Base-by-base conservation (phyloP, 23 red algal species). In the Gracilaria caudata region DNA sequence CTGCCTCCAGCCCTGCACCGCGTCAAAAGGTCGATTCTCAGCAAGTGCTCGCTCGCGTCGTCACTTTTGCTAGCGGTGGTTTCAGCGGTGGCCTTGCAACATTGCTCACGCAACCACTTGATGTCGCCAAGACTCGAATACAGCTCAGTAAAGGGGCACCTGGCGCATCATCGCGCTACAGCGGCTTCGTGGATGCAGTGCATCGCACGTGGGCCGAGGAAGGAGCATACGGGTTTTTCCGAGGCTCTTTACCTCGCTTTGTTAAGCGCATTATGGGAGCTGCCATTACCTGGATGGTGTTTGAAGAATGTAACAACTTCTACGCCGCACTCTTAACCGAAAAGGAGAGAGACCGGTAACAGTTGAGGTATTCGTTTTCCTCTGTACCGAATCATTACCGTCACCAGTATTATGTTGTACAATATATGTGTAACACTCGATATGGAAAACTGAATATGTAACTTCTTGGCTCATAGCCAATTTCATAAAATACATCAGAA, bases 281-380 rank as follows among this genome's bases (percentile, higher is more conserved):
- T 26, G 96, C 96, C 41, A 94, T 98, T 65, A 98, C 96, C 24
- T 98, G 96, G 96, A 98, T 95, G 96, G 94, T 98, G 12, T 98
- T 94, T 82, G 96, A 98, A 64, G 96, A 98, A 73, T 74, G 84
- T 65, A 93, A 95, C 35, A 79, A 21, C 70, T 75, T 75, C 49
- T 75, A 75, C 35, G 70, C 70, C 49, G 10, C 70, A 26, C 33
- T 75, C 14, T 2, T 75, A 46, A 75, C 19, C 47, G 43, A 49
- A 29, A 75, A 75, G 33, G 43, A 75, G 33, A 75, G 47, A n/a
- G 40, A 75, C 25, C 70, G 70, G 70, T 75, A 75, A 75, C 70
- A n/a, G 26, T 38, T 35, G 32, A 53, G 14, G 36, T 6, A 36
- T 16, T 66, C 26, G 26, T 36, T 12, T 17, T 66, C 61, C 29